Evolutionary conservation across 208 protist species (phyloP).

Genomic region (Leishmania gerbilli): DNA sequence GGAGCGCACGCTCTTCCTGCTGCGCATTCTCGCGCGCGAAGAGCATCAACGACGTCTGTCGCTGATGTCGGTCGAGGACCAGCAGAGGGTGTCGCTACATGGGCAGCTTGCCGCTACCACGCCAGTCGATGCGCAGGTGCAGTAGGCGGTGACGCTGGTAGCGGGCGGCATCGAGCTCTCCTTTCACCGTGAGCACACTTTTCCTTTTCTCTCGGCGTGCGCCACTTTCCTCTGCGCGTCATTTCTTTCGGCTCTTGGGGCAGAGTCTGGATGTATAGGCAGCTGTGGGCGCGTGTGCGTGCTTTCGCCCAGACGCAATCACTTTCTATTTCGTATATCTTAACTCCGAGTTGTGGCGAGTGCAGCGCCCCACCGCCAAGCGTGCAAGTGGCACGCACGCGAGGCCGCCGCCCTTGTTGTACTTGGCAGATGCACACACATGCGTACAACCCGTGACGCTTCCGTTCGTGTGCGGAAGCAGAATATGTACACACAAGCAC

Average conservation of each 20-base stretch:
- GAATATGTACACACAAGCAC: background rate
- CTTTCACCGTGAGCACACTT: background rate
- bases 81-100: background rate
- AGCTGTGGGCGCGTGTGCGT: background rate
- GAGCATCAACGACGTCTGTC: slow-evolving; percentile 8
- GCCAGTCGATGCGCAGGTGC: background rate
- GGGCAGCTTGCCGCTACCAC: background rate
- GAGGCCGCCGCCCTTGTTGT: background rate
- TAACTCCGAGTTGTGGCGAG: background rate
- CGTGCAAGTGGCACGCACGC: background rate
- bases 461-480: background rate
- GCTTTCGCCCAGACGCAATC: background rate
- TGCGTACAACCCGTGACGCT: background rate
- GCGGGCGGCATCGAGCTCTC: background rate
- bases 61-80: background rate
- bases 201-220: background rate
- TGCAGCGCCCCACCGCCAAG: background rate
- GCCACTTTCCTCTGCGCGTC: background rate
- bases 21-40: slow-evolving; percentile 22
- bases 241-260: background rate
- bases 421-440: background rate
- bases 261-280: background rate
- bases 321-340: background rate
- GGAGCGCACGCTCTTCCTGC: slow-evolving; percentile 24
- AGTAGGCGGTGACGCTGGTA: background rate